These are phyloP conservation scores for Phyllosticta capitalensis DNA, from an alignment of 2,329 filamentous ascomycete genomes.

Conservation along the genomic window DNA sequence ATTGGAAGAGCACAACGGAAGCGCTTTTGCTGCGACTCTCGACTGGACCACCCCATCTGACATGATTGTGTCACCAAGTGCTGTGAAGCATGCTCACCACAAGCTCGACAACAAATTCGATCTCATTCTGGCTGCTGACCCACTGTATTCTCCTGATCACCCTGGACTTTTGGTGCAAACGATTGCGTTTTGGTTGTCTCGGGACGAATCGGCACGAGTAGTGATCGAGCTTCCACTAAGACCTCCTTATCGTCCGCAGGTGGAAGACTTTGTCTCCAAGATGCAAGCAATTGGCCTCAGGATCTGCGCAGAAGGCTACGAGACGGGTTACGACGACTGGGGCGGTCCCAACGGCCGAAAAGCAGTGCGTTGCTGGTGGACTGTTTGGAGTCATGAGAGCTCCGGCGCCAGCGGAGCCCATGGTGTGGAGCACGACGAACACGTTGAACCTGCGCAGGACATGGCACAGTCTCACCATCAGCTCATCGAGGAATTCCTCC, in stretches of 20 bases:
- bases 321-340: constrained; percentile 68
- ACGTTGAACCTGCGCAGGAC: neutral
- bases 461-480: constrained; percentile 3
- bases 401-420: neutral
- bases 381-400: constrained; percentile 42
- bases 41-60: constrained; percentile 57
- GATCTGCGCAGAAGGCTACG: constrained; percentile 50
- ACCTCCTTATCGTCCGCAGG: constrained; percentile 58
- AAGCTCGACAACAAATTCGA: constrained; percentile 22
- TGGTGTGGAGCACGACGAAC: constrained; percentile 5
- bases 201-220: constrained; percentile 49
- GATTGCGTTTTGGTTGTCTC: constrained; percentile 57
- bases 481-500: constrained; percentile 1
- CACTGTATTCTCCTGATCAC: constrained; percentile 78
- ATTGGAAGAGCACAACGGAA: constrained; percentile 47
- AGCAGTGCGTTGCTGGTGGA: constrained; percentile 60
- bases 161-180: constrained; percentile 63
- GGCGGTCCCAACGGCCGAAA: constrained; percentile 38
- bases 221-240: constrained; percentile 75
- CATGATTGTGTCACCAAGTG: constrained; percentile 1
- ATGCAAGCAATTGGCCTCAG: constrained; percentile 48
- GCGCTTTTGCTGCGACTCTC: constrained; percentile 54
- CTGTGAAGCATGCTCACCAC: constrained; percentile 4
- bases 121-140: constrained; percentile 74
- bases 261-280: constrained; percentile 50